Conservation (phyloP, 257 asterid genomes). For the Craterostigma plantagineum region DNA sequence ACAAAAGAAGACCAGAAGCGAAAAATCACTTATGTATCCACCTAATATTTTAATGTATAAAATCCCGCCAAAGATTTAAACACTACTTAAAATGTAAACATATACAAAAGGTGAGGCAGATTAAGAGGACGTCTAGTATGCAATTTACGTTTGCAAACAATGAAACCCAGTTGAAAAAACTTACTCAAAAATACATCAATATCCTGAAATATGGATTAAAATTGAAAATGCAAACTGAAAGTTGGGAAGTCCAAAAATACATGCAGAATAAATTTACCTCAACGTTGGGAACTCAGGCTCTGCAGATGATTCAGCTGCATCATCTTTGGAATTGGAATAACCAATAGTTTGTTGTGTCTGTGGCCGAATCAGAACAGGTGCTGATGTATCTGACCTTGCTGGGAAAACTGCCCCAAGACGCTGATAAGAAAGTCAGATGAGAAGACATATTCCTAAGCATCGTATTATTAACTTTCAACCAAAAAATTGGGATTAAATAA, state of each 20-base stretch:
- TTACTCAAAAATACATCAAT: no score
- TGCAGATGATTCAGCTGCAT: conserved; percentile 53
- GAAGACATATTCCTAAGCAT: not conserved
- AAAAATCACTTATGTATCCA: no score
- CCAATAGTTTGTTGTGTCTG: conserved; percentile 52
- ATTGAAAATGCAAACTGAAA: no score
- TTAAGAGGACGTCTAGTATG: no score
- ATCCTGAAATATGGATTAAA: no score
- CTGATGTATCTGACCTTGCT: conserved; percentile 45
- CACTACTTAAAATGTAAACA: no score
- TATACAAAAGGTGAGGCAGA: no score
- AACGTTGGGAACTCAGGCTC: conserved; percentile 67
- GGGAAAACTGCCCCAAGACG: conserved; percentile 69
- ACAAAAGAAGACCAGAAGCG: no score
- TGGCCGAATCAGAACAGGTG: conserved; percentile 59
- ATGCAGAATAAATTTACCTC: conserved; percentile 20
- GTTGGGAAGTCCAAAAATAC: not conserved
- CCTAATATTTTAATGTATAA: no score
- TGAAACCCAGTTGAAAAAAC: no score
- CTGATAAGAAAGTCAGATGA: conserved; percentile 22
- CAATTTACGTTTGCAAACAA: no score
- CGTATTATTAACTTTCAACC: not conserved
- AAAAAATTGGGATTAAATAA: not conserved
- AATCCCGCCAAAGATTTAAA: no score
- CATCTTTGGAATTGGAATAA: conserved; percentile 26